phyloP scores from a whole-genome alignment of 768 basidiomycete species.

The Boletus vinaceobasis region DNA sequence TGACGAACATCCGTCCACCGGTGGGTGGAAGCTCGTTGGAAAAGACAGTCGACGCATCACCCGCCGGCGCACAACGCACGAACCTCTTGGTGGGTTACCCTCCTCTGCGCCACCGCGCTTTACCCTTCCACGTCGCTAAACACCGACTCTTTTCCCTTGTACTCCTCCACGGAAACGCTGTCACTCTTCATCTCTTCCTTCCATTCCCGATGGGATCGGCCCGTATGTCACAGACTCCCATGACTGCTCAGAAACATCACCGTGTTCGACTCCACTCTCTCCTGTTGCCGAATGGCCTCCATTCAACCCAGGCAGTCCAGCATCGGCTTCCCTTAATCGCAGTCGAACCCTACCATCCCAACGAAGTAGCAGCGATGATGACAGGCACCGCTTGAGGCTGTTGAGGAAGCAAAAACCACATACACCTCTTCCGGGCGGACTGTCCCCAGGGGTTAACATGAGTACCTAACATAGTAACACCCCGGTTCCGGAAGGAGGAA shows the following conservation, averaged over 20 bases:
- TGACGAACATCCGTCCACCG: conserved; percentile 44
- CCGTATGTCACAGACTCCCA: conserved; percentile 17
- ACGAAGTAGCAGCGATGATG: conserved; percentile 30
- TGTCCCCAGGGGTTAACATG: conserved; percentile 21
- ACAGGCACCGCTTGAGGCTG: conserved; percentile 37
- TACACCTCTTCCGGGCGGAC: conserved; percentile 24
- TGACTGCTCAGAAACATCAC: conserved; percentile 21
- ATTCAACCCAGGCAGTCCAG: conserved; percentile 28
- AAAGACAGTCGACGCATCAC: conserved; percentile 41
- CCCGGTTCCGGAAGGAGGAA: neutral
- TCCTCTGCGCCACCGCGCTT: conserved; percentile 32
- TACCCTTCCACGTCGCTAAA: conserved; percentile 30
- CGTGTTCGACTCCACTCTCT: conserved; percentile 38
- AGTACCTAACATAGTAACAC: conserved; percentile 11
- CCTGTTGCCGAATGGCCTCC: conserved; percentile 47
- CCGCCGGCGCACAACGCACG: conserved; percentile 57
- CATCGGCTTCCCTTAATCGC: conserved; percentile 39
- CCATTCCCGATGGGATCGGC: conserved; percentile 12
- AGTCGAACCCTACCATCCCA: conserved; percentile 61
- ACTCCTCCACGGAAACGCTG: neutral
- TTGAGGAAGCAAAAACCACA: conserved; percentile 53
- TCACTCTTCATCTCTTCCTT: conserved; percentile 1
- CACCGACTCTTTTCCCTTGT: conserved; percentile 12
- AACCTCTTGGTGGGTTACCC: conserved; percentile 35
- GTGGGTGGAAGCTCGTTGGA: conserved; percentile 54